Conservation (phyloP, 2,329 filamentous ascomycete species). For the Ambrosiella cleistominuta region DNA sequence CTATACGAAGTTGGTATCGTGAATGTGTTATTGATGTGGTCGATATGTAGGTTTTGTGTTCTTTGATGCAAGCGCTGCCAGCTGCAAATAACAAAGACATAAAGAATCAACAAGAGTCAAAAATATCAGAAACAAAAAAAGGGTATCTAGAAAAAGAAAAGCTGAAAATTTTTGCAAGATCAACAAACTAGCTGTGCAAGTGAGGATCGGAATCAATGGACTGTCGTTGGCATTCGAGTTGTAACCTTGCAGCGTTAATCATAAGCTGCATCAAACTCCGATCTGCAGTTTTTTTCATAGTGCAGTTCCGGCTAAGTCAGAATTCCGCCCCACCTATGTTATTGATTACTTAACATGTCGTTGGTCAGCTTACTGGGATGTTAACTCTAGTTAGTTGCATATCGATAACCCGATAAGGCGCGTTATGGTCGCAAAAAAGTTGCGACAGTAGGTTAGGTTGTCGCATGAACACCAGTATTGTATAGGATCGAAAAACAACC, state of each 20-base stretch:
- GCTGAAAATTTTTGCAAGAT: neutral
- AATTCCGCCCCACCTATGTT: slow-evolving; percentile 7
- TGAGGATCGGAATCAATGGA: too few species aligned
- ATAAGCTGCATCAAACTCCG: neutral
- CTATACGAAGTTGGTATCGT: neutral
- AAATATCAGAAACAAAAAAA: neutral
- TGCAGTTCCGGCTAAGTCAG: neutral
- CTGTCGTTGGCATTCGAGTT: too few species aligned
- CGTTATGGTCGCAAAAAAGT: slow-evolving; percentile 1
- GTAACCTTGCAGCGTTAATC: too few species aligned
- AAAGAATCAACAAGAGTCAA: neutral
- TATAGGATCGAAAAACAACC: too few species aligned
- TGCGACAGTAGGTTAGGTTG: neutral
- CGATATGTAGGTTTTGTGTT: neutral
- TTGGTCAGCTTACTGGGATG: neutral
- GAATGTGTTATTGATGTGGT: neutral
- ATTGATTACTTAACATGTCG: neutral
- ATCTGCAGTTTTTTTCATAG: slow-evolving; percentile 3
- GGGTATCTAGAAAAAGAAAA: neutral
- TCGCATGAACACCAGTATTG: too few species aligned
- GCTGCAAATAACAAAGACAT: neutral
- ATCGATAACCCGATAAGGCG: slow-evolving; percentile 9
- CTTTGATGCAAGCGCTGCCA: neutral
- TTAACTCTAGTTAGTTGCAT: slow-evolving; percentile 5
- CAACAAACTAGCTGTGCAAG: neutral